Evolutionary conservation across 129 eudicot species (phyloP), one percentile per base, ranked within the genome.

Genomic region (Artemisia tridentata): DNA sequence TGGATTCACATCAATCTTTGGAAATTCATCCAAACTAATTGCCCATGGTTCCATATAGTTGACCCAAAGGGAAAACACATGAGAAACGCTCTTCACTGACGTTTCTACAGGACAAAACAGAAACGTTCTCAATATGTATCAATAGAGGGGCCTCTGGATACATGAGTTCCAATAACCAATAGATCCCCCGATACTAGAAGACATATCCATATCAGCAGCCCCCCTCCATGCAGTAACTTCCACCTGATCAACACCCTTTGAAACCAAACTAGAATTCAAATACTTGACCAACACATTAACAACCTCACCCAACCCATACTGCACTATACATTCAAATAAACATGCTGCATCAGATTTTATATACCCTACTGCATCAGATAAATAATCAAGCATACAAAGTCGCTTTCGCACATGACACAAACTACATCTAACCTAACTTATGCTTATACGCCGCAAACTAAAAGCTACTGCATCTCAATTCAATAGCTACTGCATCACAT

Each of bases 111-210:
- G 98, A 75, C 95, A 92, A 79, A 83, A 92, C 65, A 92, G 73
- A 67, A 89, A 89, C 10, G 96, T 83, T 73, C 96, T 89, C 82
- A 92, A 81, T 27, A 92, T 85, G 77, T 77, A 92, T 63, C 98
- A 82, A 69, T 92, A 92, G 31, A 92, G 80, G 18, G 95, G 98
- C 84, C 98, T 92, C 83, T 89, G 95, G 54, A 89, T 78, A 66
- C 79, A 78, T 4, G 85, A 76, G 75, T 87, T 92, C 96, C 96
- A 89, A 50, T 82, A 78, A 70, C 83, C 80, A 69, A 64, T 53
- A 11, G 97, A 79, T 20, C 71, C 75, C 48, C 71, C 77, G 43
- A 79, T 9, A 27, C 76, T 69, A 68, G 79, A 52, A 68, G 47
- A 45, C 56, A 75, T 77, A 58, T 86, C 86, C 72, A 82, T 69